Conservation (phyloP, 106 monocot genomes). For the Amphibolis antarctica region DNA sequence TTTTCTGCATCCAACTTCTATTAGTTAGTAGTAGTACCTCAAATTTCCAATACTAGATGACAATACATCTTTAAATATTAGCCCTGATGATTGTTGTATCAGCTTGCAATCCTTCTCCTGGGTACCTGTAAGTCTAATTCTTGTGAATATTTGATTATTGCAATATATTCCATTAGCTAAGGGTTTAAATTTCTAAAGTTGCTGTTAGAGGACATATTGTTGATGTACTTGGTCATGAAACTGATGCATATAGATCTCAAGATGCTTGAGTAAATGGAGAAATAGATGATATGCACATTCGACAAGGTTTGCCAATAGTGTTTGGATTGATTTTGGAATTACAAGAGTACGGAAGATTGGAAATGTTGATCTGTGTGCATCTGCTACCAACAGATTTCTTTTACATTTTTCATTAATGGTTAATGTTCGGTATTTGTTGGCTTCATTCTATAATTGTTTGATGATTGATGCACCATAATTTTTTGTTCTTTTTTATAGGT, state of each 20-base stretch:
- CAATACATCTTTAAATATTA: neutral
- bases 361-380: too few relatives aligned
- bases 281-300: neutral
- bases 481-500: conserved; percentile 31
- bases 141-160: neutral
- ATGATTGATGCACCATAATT: neutral
- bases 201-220: too few relatives aligned
- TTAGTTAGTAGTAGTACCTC: too few relatives aligned
- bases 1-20: too few relatives aligned
- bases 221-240: too few relatives aligned
- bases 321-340: too few relatives aligned
- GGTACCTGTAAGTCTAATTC: neutral
- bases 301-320: too few relatives aligned
- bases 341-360: too few relatives aligned
- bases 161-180: too few relatives aligned
- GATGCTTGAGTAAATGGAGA: neutral
- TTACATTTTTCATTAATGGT: neutral
- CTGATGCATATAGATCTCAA: neutral
- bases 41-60: neutral
- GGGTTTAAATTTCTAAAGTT: too few relatives aligned
- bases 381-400: neutral
- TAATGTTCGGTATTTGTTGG: neutral
- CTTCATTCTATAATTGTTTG: neutral
- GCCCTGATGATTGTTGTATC: neutral
- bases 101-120: neutral